Conservation (phyloP, 1,139 yeast genomes). For the Scheffersomyces quercinus region DNA sequence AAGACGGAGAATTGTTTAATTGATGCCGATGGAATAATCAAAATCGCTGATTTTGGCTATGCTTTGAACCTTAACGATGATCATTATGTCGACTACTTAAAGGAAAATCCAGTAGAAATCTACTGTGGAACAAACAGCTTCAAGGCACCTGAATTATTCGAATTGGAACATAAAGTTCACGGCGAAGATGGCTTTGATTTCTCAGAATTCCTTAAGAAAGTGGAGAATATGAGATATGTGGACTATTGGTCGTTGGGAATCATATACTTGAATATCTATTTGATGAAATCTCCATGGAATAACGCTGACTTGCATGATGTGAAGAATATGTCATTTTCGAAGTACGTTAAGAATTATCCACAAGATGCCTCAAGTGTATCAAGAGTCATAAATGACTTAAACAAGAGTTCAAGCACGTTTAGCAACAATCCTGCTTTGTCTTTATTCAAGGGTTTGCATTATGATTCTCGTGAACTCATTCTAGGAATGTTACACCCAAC, state of each 20-base stretch:
- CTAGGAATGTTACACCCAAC: slow-evolving; percentile 38
- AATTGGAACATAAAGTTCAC: slow-evolving; percentile 20
- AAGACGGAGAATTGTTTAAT: slow-evolving; percentile 58
- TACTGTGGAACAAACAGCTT: slow-evolving; percentile 54
- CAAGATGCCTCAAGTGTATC: slow-evolving; percentile 4
- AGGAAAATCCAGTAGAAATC: slow-evolving; percentile 25
- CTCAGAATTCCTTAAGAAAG: slow-evolving; percentile 6
- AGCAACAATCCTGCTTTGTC: slow-evolving; percentile 33
- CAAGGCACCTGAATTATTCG: slow-evolving; percentile 55
- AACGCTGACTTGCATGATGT: slow-evolving; percentile 28
- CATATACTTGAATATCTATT: slow-evolving; percentile 44
- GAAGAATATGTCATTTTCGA: slow-evolving; percentile 10
- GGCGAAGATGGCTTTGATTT: slow-evolving; percentile 7
- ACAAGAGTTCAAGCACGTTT: slow-evolving; percentile 13
- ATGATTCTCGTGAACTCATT: slow-evolving; percentile 37
- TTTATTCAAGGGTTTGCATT: slow-evolving; percentile 38
- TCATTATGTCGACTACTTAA: slow-evolving; percentile 13
- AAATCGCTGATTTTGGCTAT: slow-evolving; percentile 56
- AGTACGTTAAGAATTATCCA: slow-evolving; percentile 13
- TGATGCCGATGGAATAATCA: slow-evolving; percentile 44
- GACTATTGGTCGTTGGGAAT: slow-evolving; percentile 59
- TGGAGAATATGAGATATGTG: slow-evolving; percentile 16
- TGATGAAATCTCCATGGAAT: slow-evolving; percentile 52
- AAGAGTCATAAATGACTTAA: slow-evolving; percentile 13
- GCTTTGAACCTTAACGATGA: slow-evolving; percentile 33